phyloP scores from a whole-genome alignment of 2,329 filamentous ascomycete species.

The Botrytis pseudocinerea region DNA sequence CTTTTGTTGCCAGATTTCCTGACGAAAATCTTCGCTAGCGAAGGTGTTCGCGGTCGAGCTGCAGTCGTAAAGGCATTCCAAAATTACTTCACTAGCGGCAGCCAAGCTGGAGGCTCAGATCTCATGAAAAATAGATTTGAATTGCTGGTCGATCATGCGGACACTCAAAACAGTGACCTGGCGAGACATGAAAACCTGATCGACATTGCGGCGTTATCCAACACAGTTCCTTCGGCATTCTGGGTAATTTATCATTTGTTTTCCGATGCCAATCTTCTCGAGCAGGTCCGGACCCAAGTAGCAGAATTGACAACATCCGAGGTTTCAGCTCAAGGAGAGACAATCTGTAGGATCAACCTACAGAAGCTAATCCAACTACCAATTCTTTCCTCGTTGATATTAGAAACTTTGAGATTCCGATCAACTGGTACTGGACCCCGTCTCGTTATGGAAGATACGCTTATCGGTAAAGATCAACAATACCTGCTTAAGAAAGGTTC shows the following conservation, averaged over 20 bases:
- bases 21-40: not conserved
- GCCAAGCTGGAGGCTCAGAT: not conserved
- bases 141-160: not conserved
- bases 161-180: not conserved
- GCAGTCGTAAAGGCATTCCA: not conserved
- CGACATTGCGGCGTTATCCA: slow-evolving; percentile 6
- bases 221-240: slow-evolving; percentile 11
- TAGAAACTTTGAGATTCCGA: slow-evolving; percentile 11
- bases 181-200: slow-evolving; percentile 12
- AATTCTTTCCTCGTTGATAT: not conserved
- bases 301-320: slow-evolving; percentile 1
- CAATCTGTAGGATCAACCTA: slow-evolving; percentile 4
- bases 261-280: not conserved
- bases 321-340: not conserved
- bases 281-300: slow-evolving; percentile 13
- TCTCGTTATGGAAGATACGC: slow-evolving; percentile 12
- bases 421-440: slow-evolving; percentile 12
- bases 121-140: slow-evolving; percentile 7
- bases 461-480: slow-evolving; percentile 18
- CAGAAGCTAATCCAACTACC: slow-evolving; percentile 1
- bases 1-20: slow-evolving; percentile 10
- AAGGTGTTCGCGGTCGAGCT: slow-evolving; percentile 9
- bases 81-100: not conserved
- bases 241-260: slow-evolving; percentile 16
- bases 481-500: slow-evolving; percentile 20